Evolutionary conservation across 768 basidiomycete genomes (phyloP).

Genomic region (Lactarius hengduanensis): DNA sequence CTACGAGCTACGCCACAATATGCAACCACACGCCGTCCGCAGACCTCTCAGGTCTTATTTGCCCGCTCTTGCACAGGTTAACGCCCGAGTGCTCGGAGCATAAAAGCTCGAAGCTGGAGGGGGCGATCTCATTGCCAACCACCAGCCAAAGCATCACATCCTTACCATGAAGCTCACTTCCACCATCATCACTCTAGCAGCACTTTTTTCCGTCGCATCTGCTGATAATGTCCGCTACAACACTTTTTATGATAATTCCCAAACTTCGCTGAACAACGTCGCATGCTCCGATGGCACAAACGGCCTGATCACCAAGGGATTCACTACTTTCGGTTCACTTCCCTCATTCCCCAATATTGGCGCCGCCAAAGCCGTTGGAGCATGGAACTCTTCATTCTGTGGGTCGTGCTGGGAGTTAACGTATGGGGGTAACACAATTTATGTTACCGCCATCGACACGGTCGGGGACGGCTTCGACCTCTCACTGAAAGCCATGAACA

Average conservation of each 20-base stretch:
- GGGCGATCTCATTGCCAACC: background rate
- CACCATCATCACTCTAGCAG: background rate
- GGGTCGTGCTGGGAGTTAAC: conserved; percentile 29
- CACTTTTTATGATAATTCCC: conserved; percentile 16
- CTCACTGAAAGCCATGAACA: conserved; percentile 53
- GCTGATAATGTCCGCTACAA: conserved; percentile 13
- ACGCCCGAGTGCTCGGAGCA: background rate
- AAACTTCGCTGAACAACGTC: conserved; percentile 15
- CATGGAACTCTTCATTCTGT: conserved; percentile 32
- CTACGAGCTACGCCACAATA: background rate
- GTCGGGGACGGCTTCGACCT: conserved; percentile 45
- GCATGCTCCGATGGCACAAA: conserved; percentile 31
- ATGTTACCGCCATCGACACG: conserved; percentile 35
- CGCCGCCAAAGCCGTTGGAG: conserved; percentile 33
- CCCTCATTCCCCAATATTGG: conserved; percentile 29
- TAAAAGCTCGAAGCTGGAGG: background rate
- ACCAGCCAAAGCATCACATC: background rate
- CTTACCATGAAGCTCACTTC: background rate
- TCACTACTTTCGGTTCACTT: conserved; percentile 24
- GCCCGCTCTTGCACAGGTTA: background rate
- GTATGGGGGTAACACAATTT: conserved; percentile 31
- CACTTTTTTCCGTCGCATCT: background rate
- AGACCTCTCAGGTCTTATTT: background rate
- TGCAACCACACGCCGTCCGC: background rate
- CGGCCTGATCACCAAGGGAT: conserved; percentile 27